Conservation (phyloP, 1,139 yeast species). For the Diutina pseudorugosa region DNA sequence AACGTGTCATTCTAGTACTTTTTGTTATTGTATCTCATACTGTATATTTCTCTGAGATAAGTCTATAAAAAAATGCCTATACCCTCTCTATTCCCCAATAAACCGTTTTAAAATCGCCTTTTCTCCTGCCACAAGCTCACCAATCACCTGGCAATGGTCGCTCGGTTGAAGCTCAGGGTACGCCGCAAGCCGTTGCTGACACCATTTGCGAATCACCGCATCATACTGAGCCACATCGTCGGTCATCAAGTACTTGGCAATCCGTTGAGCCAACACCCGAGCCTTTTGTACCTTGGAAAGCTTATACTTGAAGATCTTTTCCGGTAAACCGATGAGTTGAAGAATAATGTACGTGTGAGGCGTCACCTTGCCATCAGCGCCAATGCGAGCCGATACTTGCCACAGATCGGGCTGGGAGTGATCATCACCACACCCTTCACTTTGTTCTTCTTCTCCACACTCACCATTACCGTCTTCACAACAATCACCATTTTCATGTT, state of each 20-base stretch:
- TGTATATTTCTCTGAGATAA: too few relatives aligned
- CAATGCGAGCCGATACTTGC: not conserved
- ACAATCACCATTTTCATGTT: not conserved
- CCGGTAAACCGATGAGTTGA: not conserved
- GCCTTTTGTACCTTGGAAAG: not conserved
- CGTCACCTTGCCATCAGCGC: not conserved
- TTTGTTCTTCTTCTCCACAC: too few relatives aligned
- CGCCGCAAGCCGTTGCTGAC: not conserved
- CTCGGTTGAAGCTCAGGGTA: not conserved
- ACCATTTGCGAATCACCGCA: not conserved
- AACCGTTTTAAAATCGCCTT: not conserved
- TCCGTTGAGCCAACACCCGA: not conserved
- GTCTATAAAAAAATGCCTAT: too few relatives aligned
- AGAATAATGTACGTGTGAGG: slow-evolving; percentile 2
- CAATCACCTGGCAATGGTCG: not conserved
- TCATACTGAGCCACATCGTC: not conserved
- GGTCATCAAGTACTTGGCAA: not conserved
- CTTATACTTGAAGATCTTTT: not conserved
- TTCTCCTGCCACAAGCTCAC: not conserved
- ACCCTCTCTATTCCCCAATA: not conserved
- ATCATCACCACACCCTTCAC: not conserved
- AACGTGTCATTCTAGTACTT: too few relatives aligned
- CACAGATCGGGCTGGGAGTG: not conserved
- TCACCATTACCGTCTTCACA: not conserved
- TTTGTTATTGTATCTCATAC: too few relatives aligned